Conservation (phyloP, 2,329 filamentous ascomycete species). For the Aspergillus sp. region DNA sequence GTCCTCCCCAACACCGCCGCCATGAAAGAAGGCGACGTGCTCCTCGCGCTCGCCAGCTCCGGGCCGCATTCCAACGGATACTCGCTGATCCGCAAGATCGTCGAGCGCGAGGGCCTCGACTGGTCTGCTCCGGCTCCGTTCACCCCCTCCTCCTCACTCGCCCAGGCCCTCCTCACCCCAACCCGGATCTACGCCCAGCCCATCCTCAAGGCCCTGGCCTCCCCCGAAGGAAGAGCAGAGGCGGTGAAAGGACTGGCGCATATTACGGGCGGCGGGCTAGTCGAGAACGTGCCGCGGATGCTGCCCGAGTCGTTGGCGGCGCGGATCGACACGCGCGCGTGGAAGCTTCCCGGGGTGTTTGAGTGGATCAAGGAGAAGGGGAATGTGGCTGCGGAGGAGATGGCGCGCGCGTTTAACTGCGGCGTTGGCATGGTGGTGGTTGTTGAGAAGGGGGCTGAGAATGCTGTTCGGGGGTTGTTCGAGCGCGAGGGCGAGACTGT, state of each 20-base stretch:
- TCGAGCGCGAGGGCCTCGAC: constrained; percentile 60
- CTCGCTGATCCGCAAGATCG: constrained; percentile 85
- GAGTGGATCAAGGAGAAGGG: constrained; percentile 69
- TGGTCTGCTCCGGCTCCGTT: constrained; percentile 72
- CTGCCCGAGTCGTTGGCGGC: constrained; percentile 69
- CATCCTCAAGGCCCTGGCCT: constrained; percentile 55
- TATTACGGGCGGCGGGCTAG: constrained; percentile 88
- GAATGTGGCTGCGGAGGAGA: constrained; percentile 65
- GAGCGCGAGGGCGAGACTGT: constrained; percentile 65
- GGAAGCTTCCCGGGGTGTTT: constrained; percentile 71
- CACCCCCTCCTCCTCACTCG: constrained; percentile 60
- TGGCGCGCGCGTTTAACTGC: constrained; percentile 89
- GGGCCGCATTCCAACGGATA: constrained; percentile 96
- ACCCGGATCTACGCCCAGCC: constrained; percentile 90
- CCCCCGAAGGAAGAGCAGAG: too few species aligned
- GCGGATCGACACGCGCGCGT: constrained; percentile 66
- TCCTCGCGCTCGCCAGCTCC: constrained; percentile 75
- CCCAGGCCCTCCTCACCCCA: constrained; percentile 71
- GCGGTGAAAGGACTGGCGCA: constrained; percentile 83
- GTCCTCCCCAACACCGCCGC: constrained; percentile 65
- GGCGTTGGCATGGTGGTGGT: constrained; percentile 91
- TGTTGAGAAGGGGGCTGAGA: constrained; percentile 56
- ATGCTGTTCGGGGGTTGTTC: constrained; percentile 52
- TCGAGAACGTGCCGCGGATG: constrained; percentile 93
- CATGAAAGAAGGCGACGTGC: constrained; percentile 75